Conservation (phyloP, 352 stramenopile genomes). For the Pythium vanterpoolii region DNA sequence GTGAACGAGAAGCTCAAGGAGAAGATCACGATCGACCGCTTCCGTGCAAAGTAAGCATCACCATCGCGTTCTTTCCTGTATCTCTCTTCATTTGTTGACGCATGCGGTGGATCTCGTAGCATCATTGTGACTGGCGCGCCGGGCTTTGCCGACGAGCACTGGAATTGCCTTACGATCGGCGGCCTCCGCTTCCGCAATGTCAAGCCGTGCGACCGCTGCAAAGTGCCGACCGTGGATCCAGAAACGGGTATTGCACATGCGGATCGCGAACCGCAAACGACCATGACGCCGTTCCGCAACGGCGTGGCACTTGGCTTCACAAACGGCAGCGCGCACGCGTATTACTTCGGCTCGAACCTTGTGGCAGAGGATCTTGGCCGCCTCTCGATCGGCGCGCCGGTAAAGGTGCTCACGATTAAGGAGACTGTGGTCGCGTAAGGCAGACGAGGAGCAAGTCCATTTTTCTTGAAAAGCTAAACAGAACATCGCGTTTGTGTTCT, state of each 20-base stretch:
- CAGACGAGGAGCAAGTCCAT: neutral
- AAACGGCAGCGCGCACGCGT: constrained; percentile 41
- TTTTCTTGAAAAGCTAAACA: neutral
- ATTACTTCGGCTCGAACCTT: constrained; percentile 82
- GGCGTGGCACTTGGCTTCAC: constrained; percentile 57
- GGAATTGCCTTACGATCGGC: constrained; percentile 59
- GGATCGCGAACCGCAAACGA: constrained; percentile 45
- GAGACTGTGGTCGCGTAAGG: constrained; percentile 43
- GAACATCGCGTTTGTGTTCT: neutral
- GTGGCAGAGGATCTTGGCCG: constrained; percentile 37
- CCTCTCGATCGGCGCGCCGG: constrained; percentile 40
- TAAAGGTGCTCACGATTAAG: constrained; percentile 74
- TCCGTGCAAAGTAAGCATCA: constrained; percentile 64
- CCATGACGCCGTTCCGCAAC: constrained; percentile 53
- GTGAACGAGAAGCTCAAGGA: constrained; percentile 55
- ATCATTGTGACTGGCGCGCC: constrained; percentile 69
- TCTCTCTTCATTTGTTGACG: neutral
- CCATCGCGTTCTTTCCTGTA: neutral
- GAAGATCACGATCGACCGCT: constrained; percentile 71
- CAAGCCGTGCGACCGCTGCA: constrained; percentile 71
- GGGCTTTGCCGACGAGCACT: constrained; percentile 73
- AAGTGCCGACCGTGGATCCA: constrained; percentile 74
- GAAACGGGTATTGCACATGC: constrained; percentile 47
- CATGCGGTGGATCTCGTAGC: constrained; percentile 19
- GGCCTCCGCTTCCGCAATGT: constrained; percentile 64